These are phyloP conservation scores for Melaleuca quinquenervia DNA, from an alignment of 345 rosid genomes.

Conservation along the genomic window DNA sequence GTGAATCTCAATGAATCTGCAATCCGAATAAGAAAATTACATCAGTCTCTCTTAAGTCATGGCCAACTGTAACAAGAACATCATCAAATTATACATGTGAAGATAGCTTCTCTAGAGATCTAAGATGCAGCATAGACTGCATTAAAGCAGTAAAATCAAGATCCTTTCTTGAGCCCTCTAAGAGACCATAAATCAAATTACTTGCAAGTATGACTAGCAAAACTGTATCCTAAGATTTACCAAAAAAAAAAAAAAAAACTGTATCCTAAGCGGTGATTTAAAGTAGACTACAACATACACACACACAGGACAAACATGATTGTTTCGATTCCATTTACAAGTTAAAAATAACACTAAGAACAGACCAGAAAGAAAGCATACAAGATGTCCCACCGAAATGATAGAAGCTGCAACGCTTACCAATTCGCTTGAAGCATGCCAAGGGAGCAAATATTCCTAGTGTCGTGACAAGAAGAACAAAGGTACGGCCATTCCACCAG, in stretches of 20 bases:
- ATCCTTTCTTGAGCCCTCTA: not conserved
- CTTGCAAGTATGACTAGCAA: not conserved
- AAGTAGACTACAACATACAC: not conserved
- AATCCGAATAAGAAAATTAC: conserved; percentile 1
- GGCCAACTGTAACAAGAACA: not conserved
- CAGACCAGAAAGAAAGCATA: not conserved
- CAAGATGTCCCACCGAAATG: not conserved
- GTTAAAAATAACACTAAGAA: not conserved
- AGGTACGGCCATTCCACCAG: conserved; percentile 70
- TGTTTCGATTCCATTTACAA: not conserved
- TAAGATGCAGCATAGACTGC: not conserved
- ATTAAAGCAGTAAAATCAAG: not conserved
- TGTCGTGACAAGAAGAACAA: conserved; percentile 58
- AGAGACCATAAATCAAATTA: not conserved
- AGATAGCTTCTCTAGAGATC: not conserved
- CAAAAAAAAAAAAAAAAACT: no score
- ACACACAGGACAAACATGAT: not conserved
- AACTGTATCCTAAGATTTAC: not conserved
- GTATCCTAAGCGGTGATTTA: not conserved
- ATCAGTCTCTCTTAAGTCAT: not conserved
- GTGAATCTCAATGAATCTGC: conserved; percentile 91
- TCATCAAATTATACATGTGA: not conserved
- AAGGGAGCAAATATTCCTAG: conserved; percentile 60
- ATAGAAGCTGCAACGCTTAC: conserved; percentile 22
- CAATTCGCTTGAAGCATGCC: conserved; percentile 71